phyloP scores from a whole-genome alignment of 2,329 filamentous ascomycete species.

The Fusarium nelsonii region DNA sequence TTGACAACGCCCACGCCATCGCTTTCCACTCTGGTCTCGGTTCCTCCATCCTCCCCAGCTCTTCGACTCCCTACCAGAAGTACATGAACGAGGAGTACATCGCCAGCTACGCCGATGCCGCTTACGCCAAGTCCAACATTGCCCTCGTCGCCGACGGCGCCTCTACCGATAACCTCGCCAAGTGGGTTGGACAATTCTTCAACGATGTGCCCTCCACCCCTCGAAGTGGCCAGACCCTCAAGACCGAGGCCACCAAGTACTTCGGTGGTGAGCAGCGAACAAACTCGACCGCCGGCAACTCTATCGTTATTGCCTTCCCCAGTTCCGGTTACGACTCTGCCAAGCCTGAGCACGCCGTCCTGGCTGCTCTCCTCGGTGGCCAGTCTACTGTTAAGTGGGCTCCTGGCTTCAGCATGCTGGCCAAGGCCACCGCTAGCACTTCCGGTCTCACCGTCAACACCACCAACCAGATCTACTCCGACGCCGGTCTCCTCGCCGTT shows the following conservation, averaged over 20 bases:
- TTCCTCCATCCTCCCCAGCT: conserved; percentile 77
- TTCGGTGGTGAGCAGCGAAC: conserved; percentile 95
- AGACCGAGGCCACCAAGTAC: conserved; percentile 81
- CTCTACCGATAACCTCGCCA: conserved; percentile 78
- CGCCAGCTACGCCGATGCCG: conserved; percentile 79
- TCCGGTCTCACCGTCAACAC: conserved; percentile 77
- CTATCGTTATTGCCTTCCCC: conserved; percentile 91
- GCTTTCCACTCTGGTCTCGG: conserved; percentile 97
- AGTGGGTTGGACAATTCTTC: conserved; percentile 97
- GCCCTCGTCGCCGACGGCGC: conserved; percentile 92
- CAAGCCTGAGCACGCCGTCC: conserved; percentile 91
- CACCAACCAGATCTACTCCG: conserved; percentile 87
- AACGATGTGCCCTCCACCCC: conserved; percentile 71
- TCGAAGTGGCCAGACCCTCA: conserved; percentile 64
- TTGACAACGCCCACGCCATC: conserved; percentile 86
- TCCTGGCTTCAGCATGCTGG: conserved; percentile 88
- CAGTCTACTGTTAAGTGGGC: conserved; percentile 96
- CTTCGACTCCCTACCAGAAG: conserved; percentile 77
- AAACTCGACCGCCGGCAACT: conserved; percentile 80
- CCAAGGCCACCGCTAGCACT: conserved; percentile 78
- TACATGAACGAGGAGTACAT: conserved; percentile 84
- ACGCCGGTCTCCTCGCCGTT: conserved; percentile 90
- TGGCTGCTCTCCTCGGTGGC: conserved; percentile 90
- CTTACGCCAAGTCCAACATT: conserved; percentile 91
- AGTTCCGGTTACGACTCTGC: conserved; percentile 84